Conservation (phyloP, 352 stramenopile genomes). For the Albugo laibachii region DNA sequence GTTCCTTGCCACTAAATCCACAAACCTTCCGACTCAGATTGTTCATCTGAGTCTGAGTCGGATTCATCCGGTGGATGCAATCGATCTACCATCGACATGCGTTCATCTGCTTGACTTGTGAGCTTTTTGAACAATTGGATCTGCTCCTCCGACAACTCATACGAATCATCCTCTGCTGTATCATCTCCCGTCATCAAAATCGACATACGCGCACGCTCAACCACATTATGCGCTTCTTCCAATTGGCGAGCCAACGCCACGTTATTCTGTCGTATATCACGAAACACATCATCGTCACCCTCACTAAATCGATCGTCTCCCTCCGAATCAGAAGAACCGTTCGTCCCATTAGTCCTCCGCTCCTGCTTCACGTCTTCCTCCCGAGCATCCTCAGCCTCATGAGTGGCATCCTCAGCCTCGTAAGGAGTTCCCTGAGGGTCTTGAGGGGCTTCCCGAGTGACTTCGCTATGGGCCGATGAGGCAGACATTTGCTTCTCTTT, state of each 20-base stretch:
- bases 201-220: constrained; percentile 66
- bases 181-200: constrained; percentile 72
- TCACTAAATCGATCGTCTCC: constrained; percentile 57
- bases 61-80: constrained; percentile 58
- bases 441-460: not conserved
- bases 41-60: constrained; percentile 47
- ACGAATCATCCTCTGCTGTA: constrained; percentile 26
- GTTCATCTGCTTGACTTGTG: constrained; percentile 67
- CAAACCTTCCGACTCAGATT: constrained; percentile 48
- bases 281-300: constrained; percentile 49
- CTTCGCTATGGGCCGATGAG: too few species aligned
- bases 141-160: constrained; percentile 57
- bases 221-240: constrained; percentile 62
- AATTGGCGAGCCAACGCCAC: constrained; percentile 66
- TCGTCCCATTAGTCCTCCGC: constrained; percentile 49
- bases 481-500: too few species aligned
- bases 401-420: not conserved
- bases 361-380: too few species aligned
- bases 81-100: constrained; percentile 66
- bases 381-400: not conserved
- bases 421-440: constrained; percentile 1
- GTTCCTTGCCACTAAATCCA: constrained; percentile 40
- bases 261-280: constrained; percentile 69
- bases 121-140: constrained; percentile 87
- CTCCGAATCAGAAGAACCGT: constrained; percentile 56